These are phyloP conservation scores for Rhododendron simsii DNA, from an alignment of 148 eudicot genomes.

Conservation along the genomic window DNA sequence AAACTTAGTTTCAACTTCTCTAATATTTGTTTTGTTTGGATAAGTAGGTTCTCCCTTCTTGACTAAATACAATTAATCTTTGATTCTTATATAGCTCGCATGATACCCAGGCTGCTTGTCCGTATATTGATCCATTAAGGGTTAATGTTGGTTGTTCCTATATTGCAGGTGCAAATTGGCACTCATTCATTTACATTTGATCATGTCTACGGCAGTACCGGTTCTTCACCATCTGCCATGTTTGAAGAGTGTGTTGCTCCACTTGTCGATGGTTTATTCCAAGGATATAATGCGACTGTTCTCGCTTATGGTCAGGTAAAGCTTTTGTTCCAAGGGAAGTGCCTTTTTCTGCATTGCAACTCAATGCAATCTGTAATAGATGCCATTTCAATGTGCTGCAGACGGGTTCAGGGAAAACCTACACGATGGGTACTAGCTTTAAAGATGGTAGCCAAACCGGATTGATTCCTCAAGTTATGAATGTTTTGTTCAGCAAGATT, in stretches of 20 bases:
- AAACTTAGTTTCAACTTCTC: background rate
- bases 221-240: slow-evolving; percentile 68
- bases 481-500: slow-evolving; percentile 71
- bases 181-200: slow-evolving; percentile 97
- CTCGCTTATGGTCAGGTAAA: slow-evolving; percentile 97
- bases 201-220: slow-evolving; percentile 87
- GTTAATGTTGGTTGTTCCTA: slow-evolving; percentile 7
- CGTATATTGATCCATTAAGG: background rate
- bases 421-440: slow-evolving; percentile 94
- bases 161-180: slow-evolving; percentile 83
- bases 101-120: background rate
- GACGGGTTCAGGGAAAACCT: slow-evolving; percentile 99
- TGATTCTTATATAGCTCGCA: background rate
- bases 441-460: slow-evolving; percentile 72
- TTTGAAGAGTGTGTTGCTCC: slow-evolving; percentile 96
- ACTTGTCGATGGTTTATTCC: slow-evolving; percentile 91
- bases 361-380: background rate
- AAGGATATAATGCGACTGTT: slow-evolving; percentile 98
- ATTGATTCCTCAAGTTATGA: slow-evolving; percentile 87
- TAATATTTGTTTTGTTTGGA: background rate
- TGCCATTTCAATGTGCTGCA: slow-evolving; percentile 36
- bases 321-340: background rate
- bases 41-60: background rate
- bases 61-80: background rate
- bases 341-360: background rate